Conservation (phyloP, 2,329 filamentous ascomycete genomes). For the Trichoderma atrobrunneum region DNA sequence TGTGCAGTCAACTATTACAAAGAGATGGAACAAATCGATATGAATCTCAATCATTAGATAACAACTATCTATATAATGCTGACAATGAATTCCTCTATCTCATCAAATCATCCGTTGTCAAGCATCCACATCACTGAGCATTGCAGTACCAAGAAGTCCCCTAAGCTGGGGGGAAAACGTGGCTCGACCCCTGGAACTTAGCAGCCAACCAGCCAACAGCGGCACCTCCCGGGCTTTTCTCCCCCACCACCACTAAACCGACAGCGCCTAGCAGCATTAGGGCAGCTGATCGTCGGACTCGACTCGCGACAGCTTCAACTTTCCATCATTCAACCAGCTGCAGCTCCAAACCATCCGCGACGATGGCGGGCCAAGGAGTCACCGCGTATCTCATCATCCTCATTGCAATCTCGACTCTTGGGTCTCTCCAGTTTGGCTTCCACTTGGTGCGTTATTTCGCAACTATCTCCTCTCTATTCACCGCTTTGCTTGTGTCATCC, state of each 20-base stretch:
- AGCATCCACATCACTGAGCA: background rate
- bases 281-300: background rate
- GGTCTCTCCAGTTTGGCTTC: constrained; percentile 91
- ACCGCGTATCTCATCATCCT: constrained; percentile 77
- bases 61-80: background rate
- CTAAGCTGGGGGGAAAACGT: background rate
- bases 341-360: constrained; percentile 12
- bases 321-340: background rate
- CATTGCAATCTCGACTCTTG: constrained; percentile 73
- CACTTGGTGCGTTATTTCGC: constrained; percentile 64
- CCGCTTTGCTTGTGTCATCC: background rate
- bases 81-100: background rate
- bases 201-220: background rate
- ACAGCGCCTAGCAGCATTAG: background rate
- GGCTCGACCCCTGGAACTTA: background rate
- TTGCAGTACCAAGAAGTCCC: background rate
- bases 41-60: background rate
- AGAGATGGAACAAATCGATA: background rate
- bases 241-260: background rate
- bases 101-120: background rate
- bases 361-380: constrained; percentile 33
- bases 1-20: background rate
- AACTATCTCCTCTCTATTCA: background rate
- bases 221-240: background rate
- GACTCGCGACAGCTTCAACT: background rate